Evolutionary conservation across 208 protist genomes (phyloP).

Genomic region (Blastocrithidia nonstop): DNA sequence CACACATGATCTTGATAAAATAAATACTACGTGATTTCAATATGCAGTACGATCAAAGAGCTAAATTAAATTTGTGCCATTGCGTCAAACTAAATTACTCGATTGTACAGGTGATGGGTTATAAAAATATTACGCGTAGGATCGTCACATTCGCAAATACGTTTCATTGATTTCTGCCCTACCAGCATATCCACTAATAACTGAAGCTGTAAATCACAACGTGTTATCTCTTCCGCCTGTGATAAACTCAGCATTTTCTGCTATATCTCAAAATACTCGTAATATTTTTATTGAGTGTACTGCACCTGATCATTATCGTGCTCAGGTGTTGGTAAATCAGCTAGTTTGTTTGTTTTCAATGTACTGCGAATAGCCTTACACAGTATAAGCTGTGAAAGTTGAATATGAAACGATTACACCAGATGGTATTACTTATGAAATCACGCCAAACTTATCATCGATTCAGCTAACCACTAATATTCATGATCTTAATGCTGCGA

Average conservation of each 20-base stretch:
- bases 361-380: conserved; percentile 87
- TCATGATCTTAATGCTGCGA: conserved; percentile 65
- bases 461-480: conserved; percentile 27
- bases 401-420: conserved; percentile 51
- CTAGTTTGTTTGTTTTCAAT: conserved; percentile 92
- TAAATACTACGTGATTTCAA: conserved; percentile 73
- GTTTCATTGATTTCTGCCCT: conserved; percentile 57
- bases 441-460: conserved; percentile 56
- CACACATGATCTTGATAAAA: conserved; percentile 98
- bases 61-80: conserved; percentile 89
- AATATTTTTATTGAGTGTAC: conserved; percentile 99
- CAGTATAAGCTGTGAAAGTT: conserved; percentile 75
- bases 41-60: conserved; percentile 61
- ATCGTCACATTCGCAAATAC: conserved; percentile 83
- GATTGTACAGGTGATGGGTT: conserved; percentile 77
- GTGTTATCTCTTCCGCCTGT: conserved; percentile 98
- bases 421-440: conserved; percentile 37
- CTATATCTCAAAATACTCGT: conserved; percentile 92
- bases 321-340: conserved; percentile 92
- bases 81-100: conserved; percentile 72
- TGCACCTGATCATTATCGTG: conserved; percentile 93
- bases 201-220: conserved; percentile 24
- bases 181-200: conserved; percentile 70
- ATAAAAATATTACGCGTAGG: conserved; percentile 72
- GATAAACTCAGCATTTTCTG: conserved; percentile 97